phyloP scores from a whole-genome alignment of 768 basidiomycete species.

The Melanogaster broomeanus region DNA sequence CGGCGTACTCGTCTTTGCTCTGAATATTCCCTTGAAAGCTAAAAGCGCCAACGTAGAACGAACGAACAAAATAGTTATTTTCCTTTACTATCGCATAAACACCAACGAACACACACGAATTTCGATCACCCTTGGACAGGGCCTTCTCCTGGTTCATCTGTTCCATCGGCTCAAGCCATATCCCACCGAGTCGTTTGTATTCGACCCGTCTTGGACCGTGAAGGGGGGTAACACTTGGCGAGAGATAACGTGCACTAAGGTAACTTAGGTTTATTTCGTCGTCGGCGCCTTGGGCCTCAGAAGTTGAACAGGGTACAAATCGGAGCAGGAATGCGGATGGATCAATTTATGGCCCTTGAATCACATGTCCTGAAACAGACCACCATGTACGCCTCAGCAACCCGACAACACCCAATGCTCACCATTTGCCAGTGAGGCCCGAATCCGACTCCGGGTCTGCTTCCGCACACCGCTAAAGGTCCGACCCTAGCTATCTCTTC shows the following conservation, averaged over 20 bases:
- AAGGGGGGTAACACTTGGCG: conserved; percentile 11
- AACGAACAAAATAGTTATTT: not conserved
- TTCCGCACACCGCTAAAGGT: conserved; percentile 75
- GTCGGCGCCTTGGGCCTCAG: conserved; percentile 36
- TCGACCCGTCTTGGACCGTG: conserved; percentile 58
- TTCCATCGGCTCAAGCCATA: conserved; percentile 58
- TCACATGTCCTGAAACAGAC: too few species aligned
- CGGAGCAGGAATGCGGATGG: conserved; percentile 61
- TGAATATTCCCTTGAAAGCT: conserved; percentile 64
- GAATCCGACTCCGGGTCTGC: conserved; percentile 68
- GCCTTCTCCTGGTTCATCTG: conserved; percentile 68
- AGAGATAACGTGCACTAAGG: conserved; percentile 55
- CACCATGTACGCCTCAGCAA: too few species aligned
- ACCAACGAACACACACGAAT: conserved; percentile 37
- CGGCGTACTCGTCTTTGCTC: conserved; percentile 54
- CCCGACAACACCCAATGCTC: too few species aligned
- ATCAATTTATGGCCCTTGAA: too few species aligned
- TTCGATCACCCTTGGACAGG: conserved; percentile 73
- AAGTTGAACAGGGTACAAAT: conserved; percentile 22
- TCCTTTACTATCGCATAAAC: not conserved
- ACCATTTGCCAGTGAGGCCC: too few species aligned
- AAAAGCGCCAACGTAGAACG: not conserved
- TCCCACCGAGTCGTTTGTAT: conserved; percentile 70
- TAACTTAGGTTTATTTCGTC: conserved; percentile 59
- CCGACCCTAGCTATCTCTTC: conserved; percentile 61